Evolutionary conservation across 768 basidiomycete genomes (phyloP).

Genomic region (Macrolepiota dolichaula): DNA sequence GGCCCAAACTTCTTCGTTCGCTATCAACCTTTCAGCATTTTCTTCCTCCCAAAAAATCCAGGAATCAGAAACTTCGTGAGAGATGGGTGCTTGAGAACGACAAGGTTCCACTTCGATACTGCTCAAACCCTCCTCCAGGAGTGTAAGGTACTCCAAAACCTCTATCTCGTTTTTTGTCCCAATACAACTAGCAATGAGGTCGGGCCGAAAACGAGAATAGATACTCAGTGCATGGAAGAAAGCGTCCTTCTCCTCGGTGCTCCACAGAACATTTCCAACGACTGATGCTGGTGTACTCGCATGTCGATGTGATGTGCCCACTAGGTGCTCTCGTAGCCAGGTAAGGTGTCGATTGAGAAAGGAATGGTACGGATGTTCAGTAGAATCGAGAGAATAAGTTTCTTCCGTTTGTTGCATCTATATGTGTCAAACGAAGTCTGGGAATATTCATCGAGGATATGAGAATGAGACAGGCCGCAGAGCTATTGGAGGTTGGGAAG

Average conservation of each 20-base stretch:
- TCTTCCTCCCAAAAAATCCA: slow-evolving; percentile 50
- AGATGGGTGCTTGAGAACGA: slow-evolving; percentile 70
- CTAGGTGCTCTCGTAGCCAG: not conserved
- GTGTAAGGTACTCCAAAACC: slow-evolving; percentile 63
- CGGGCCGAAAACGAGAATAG: slow-evolving; percentile 71
- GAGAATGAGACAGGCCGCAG: not conserved
- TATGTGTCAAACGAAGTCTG: not conserved
- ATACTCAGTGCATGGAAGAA: slow-evolving; percentile 71
- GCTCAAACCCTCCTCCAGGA: slow-evolving; percentile 37
- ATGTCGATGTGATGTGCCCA: not conserved
- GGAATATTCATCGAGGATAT: not conserved
- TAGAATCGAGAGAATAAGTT: not conserved
- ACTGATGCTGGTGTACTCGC: not conserved
- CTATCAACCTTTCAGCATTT: slow-evolving; percentile 28
- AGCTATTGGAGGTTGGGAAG: not conserved
- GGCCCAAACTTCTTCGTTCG: slow-evolving; percentile 25
- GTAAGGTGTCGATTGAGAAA: slow-evolving; percentile 1
- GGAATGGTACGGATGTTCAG: slow-evolving; percentile 4
- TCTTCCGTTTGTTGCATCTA: not conserved
- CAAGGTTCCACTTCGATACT: slow-evolving; percentile 36
- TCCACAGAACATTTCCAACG: slow-evolving; percentile 48
- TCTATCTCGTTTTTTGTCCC: slow-evolving; percentile 64
- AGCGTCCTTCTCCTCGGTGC: slow-evolving; percentile 56
- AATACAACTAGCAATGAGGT: slow-evolving; percentile 70
- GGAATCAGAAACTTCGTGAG: slow-evolving; percentile 48